phyloP scores from a whole-genome alignment of 163 green algal species.

The Prototheca stagnorum region DNA sequence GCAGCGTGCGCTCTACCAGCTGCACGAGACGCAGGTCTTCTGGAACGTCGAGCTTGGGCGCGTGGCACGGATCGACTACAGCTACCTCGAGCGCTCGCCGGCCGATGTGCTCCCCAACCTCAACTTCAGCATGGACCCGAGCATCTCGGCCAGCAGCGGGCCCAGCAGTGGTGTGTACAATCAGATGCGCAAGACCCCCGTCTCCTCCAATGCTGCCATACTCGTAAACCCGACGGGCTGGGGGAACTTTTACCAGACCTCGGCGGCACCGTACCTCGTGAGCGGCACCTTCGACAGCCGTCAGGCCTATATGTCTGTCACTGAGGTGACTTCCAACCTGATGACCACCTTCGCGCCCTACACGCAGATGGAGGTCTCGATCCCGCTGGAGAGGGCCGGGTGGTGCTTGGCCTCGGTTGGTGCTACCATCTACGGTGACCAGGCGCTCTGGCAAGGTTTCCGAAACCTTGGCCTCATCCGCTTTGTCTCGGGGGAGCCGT shows the following conservation, averaged over 20 bases:
- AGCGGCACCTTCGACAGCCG: constrained; percentile 2
- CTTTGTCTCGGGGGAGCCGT: constrained; percentile 5
- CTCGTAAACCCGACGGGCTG: not conserved
- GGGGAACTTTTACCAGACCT: not conserved
- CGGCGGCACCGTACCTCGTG: not conserved
- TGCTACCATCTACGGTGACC: not conserved
- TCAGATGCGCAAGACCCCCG: not conserved
- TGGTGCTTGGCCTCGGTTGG: constrained; percentile 3
- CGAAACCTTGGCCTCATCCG: constrained; percentile 6
- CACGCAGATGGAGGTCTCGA: constrained; percentile 8
- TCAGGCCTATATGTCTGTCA: constrained; percentile 3
- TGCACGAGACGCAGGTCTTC: constrained; percentile 26
- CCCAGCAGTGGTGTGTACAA: not conserved
- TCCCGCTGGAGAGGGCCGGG: constrained; percentile 5
- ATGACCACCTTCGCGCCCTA: constrained; percentile 5
- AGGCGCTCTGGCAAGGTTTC: not conserved
- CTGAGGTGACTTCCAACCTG: not conserved
- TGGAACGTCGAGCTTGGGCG: constrained; percentile 31
- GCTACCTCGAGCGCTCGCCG: constrained; percentile 5
- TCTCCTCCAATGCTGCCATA: not conserved
- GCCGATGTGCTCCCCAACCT: not conserved
- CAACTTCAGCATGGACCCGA: not conserved
- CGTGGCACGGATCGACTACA: constrained; percentile 16
- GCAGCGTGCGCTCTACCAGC: constrained; percentile 1
- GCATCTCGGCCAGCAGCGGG: not conserved